phyloP scores from a whole-genome alignment of 768 basidiomycete species.

The Mycena chlorophos region DNA sequence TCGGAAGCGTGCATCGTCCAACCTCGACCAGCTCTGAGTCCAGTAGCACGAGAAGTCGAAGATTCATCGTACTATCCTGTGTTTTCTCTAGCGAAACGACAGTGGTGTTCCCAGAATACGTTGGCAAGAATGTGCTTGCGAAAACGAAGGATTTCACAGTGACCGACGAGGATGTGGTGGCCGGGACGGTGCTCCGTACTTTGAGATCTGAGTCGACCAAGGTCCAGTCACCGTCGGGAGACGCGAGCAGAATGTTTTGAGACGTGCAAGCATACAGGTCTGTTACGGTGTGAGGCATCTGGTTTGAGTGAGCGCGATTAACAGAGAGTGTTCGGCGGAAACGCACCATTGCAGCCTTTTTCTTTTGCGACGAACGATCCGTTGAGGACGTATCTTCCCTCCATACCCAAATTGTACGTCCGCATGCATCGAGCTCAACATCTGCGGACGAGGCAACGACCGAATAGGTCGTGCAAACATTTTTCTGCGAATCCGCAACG shows the following conservation, averaged over 20 bases:
- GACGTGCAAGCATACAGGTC: conserved; percentile 27
- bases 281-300: conserved; percentile 47
- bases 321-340: conserved; percentile 1
- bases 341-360: conserved; percentile 43
- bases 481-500: conserved; percentile 33
- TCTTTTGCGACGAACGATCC: conserved; percentile 39
- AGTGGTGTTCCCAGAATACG: conserved; percentile 23
- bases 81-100: conserved; percentile 29
- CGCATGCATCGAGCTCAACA: conserved; percentile 38
- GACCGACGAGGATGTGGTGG: conserved; percentile 10
- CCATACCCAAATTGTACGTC: conserved; percentile 64
- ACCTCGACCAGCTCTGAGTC: conserved; percentile 33
- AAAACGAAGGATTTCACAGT: conserved; percentile 33
- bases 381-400: conserved; percentile 48
- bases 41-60: conserved; percentile 35
- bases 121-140: conserved; percentile 32
- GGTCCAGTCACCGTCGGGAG: conserved; percentile 33
- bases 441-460: conserved; percentile 52
- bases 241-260: conserved; percentile 30
- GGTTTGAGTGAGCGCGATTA: conserved; percentile 16
- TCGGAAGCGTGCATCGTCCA: conserved; percentile 29
- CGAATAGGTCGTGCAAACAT: conserved; percentile 55
- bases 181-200: conserved; percentile 23
- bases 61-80: conserved; percentile 26
- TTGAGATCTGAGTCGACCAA: conserved; percentile 31